Evolutionary conservation across 2,329 filamentous ascomycete genomes (phyloP).

Genomic region (Zopfia rhizophila): DNA sequence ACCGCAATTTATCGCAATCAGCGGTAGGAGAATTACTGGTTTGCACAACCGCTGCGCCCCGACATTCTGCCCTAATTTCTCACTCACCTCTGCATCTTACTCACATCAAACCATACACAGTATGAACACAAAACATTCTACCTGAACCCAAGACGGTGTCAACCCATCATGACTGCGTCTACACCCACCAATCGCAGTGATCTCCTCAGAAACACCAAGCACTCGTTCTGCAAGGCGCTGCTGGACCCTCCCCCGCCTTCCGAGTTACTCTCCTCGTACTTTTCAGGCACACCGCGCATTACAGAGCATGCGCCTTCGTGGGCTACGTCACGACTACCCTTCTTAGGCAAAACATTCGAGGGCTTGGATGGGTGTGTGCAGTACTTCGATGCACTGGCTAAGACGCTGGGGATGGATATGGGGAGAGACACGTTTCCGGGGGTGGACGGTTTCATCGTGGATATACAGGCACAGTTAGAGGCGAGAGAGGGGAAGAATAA

Average conservation of each 20-base stretch:
- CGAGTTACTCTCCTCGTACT: conserved; percentile 39
- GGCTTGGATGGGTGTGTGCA: conserved; percentile 47
- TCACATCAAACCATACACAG: too few relatives aligned
- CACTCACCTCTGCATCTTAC: too few relatives aligned
- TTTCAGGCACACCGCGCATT: conserved; percentile 46
- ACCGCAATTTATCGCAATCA: too few relatives aligned
- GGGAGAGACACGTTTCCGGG: conserved; percentile 44
- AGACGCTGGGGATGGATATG: conserved; percentile 47
- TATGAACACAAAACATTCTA: too few relatives aligned
- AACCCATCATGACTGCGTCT: too few relatives aligned
- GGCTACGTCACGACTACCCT: conserved; percentile 50
- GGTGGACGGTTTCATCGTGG: conserved; percentile 47
- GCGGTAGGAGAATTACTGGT: too few relatives aligned
- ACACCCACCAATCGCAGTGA: conserved; percentile 24
- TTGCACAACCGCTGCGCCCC: too few relatives aligned
- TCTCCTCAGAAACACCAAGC: conserved; percentile 34
- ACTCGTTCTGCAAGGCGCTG: conserved; percentile 43
- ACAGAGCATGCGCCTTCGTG: conserved; percentile 56
- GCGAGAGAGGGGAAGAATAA: conserved; percentile 11
- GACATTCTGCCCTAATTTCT: too few relatives aligned
- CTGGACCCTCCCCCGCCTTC: conserved; percentile 35
- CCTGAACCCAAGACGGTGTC: too few relatives aligned
- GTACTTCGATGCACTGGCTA: conserved; percentile 51
- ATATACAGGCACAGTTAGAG: conserved; percentile 41
- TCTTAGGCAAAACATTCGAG: conserved; percentile 51